phyloP scores from a whole-genome alignment of 345 rosid genomes.

The Linum trigynum region DNA sequence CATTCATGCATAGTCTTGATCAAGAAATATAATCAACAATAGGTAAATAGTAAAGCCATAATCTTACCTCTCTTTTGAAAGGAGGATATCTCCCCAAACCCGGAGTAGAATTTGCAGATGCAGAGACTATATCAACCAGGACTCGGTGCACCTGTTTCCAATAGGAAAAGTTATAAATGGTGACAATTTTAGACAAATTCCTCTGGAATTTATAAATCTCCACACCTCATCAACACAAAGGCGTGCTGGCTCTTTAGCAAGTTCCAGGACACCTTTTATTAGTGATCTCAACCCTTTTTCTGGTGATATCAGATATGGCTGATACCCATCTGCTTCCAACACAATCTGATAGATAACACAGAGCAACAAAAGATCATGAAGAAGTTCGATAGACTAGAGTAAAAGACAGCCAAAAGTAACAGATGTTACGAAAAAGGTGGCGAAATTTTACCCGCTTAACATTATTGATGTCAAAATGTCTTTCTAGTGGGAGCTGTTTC shows the following conservation, averaged over 20 bases:
- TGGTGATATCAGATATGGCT: conserved; percentile 97
- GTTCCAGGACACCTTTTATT: conserved; percentile 88
- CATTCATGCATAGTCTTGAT: neutral
- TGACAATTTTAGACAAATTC: neutral
- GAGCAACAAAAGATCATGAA: neutral
- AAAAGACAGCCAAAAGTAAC: neutral
- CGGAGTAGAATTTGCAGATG: conserved; percentile 88
- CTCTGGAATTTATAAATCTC: conserved; percentile 2
- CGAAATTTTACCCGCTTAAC: conserved; percentile 71
- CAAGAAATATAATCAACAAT: neutral
- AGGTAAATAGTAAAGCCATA: neutral
- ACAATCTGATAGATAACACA: conserved; percentile 52
- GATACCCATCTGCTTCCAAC: conserved; percentile 98
- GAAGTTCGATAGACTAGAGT: too few species aligned
- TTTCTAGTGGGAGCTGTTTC: conserved; percentile 94
- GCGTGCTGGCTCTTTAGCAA: conserved; percentile 95
- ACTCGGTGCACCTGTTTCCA: conserved; percentile 78
- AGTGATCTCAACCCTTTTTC: conserved; percentile 97
- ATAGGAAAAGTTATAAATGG: conserved; percentile 6
- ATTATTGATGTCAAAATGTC: conserved; percentile 84
- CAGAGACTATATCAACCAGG: conserved; percentile 74
- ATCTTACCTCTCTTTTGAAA: conserved; percentile 77
- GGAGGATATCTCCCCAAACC: conserved; percentile 99
- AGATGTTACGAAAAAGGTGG: conserved; percentile 2
- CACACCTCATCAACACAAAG: conserved; percentile 93